phyloP scores from a whole-genome alignment of 2,329 filamentous ascomycete species.

The Aspergillus piperis region DNA sequence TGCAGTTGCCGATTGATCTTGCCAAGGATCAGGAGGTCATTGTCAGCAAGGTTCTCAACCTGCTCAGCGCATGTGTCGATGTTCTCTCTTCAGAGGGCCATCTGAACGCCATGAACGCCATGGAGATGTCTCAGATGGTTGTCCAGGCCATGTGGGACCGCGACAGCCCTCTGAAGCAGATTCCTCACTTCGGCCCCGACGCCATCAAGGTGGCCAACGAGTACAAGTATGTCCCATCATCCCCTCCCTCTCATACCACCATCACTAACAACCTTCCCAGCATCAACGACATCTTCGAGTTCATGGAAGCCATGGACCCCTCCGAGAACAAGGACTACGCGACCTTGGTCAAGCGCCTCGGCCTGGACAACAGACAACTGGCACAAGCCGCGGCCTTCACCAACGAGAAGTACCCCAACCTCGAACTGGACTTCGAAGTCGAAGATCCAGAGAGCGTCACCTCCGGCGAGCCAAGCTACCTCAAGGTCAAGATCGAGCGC shows the following conservation, averaged over 20 bases:
- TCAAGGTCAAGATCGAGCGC: constrained; percentile 81
- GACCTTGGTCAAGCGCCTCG: constrained; percentile 73
- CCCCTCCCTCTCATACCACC: constrained; percentile 16
- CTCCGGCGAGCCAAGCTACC: constrained; percentile 76
- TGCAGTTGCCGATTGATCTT: constrained; percentile 93
- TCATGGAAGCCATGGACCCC: constrained; percentile 98
- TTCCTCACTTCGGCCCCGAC: constrained; percentile 86
- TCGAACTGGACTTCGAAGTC: constrained; percentile 86
- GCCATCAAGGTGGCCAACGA: constrained; percentile 80
- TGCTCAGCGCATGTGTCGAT: constrained; percentile 90
- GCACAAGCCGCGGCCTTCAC: constrained; percentile 91
- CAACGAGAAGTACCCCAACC: constrained; percentile 92
- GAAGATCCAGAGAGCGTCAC: constrained; percentile 77
- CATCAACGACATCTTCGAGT: constrained; percentile 93
- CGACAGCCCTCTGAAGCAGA: constrained; percentile 94
- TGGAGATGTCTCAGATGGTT: constrained; percentile 99
- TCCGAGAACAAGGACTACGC: constrained; percentile 84
- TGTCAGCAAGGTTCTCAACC: constrained; percentile 77
- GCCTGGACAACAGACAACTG: constrained; percentile 78
- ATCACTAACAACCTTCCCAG: constrained; percentile 46
- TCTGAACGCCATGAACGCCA: constrained; percentile 94
- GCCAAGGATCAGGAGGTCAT: constrained; percentile 94
- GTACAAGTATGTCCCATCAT: constrained; percentile 61
- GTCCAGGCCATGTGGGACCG: constrained; percentile 99
- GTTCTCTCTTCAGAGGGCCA: constrained; percentile 94